Conservation (phyloP, 73 alveolate species). For the Stentor roeselii region DNA sequence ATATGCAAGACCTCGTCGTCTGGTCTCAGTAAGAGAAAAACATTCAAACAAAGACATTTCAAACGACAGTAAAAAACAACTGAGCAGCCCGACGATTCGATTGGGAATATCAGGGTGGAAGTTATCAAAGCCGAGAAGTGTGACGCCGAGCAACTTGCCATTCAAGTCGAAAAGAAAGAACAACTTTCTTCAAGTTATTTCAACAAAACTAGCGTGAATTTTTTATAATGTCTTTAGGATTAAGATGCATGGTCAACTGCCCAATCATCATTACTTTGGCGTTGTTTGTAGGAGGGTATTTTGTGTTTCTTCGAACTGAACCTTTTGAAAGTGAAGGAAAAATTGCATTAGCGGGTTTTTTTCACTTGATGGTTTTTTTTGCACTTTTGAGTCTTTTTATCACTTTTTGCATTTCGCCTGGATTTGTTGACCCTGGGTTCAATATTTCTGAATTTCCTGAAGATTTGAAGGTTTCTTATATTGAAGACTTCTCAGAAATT, state of each 20-base stretch:
- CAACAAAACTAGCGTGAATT: too few relatives aligned
- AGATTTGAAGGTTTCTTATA: not conserved
- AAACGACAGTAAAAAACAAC: too few relatives aligned
- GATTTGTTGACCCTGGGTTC: not conserved
- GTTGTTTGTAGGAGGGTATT: not conserved
- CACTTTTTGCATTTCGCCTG: not conserved
- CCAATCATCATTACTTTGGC: not conserved
- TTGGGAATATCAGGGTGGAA: not conserved
- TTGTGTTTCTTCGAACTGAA: not conserved
- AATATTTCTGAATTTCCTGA: not conserved
- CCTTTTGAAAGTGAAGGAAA: not conserved
- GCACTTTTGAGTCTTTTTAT: not conserved
- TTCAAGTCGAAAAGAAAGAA: not conserved
- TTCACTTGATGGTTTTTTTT: too few relatives aligned
- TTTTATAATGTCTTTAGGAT: too few relatives aligned
- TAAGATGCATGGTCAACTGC: not conserved
- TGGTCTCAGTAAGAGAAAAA: not conserved
- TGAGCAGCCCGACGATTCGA: not conserved
- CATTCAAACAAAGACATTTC: not conserved
- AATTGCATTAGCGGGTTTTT: not conserved
- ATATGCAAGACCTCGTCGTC: slow-evolving; percentile 4
- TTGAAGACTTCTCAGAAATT: not conserved
- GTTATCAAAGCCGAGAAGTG: not conserved
- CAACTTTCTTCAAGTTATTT: not conserved
- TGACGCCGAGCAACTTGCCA: not conserved